Evolutionary conservation across 371 early-diverging fungal genomes (phyloP), one percentile per base, ranked within the genome.

Genomic region (Rhizopus delemar): DNA sequence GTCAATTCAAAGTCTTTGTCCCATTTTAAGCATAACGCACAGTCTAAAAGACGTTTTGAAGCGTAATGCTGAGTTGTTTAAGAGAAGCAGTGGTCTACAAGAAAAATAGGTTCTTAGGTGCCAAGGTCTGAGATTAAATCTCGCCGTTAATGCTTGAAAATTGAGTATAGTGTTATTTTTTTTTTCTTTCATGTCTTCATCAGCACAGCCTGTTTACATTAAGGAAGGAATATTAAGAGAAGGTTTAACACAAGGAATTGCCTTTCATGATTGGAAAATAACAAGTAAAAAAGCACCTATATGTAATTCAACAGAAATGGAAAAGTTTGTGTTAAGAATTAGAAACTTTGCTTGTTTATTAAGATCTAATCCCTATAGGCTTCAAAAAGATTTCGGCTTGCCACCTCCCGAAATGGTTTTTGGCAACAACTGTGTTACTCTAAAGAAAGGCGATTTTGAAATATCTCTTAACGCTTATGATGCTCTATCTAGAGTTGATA

Each of bases 341-440:
- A 38, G 13, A 6, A 8, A 35, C n/a, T 16, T 7, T 7, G 8
- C 31, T 41, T 3, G 33, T 9, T 53, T 36, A 29, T 43, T 43
- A 13, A 43, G n/a, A 5, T 8, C 43, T n/a, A 13, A 13, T 43
- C 43, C 5, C 11, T n/a, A 54, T 39, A 87, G 87, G 41, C 70
- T 82, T 11, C 76, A 82, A 54, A 80, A 83, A 53, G 81, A 79
- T 9, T 70, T 92, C 50, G 85, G 85, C 1, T 81, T 94, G 53
- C 91, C 91, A 34, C 80, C 90, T 15, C 95, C 97, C n/a, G 94
- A 94, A 73, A 95, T 95, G 97, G 88, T 93, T 38, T 96, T 96
- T 86, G 94, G 95, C 39, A 86, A 88, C 71, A 95, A 92, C 73
- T 71, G 72, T 56, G 75, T 92, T 22, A 68, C 67, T 4, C 54